Evolutionary conservation across 1,284 basidiomycete genomes (phyloP), one percentile per base, ranked within the genome.

Genomic region (Ustilago shanxiensis): DNA sequence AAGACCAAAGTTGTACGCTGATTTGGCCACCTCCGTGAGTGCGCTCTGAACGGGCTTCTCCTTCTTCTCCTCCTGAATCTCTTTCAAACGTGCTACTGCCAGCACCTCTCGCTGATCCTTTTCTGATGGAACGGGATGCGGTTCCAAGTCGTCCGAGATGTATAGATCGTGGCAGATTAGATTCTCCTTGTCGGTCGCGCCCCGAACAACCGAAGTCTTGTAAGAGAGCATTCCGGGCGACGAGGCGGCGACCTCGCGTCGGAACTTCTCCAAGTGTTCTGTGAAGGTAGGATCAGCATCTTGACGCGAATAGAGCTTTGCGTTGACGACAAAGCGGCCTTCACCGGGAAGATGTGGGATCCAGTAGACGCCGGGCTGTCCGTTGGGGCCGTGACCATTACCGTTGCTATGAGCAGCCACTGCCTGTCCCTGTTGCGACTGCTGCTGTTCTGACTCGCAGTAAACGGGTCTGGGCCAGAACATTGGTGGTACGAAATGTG

Each of bases 1-100:
- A 81, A 93, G 91, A 52, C 90, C 89, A 85, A 99, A 98, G 86
- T 91, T 95, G 87, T 98, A 99, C 18, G 81, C 81, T n/a, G 87
- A 87, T 75, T 87, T 83, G 20, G 68, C 79, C 22, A 78, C 11
- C 44, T 74, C 76, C 24, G 72, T 37, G 24, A 74, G 20, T 14
- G 72, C 76, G 50, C 53, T 70, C 62, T 68, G 65, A 63, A 74
- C 72, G 24, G 74, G 68, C 50, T 69, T 69, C 18, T 70, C 53
- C 60, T 60, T 69, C 54, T 77, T 76, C 51, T 69, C 59, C 14
- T 66, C 56, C 24, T 72, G 65, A 3, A 77, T 60, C 50, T 77
- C 70, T 20, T 66, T 67, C 56, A 71, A 61, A 41, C 68, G 65
- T 44, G 54, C 67, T 11, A 53, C 49, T 18, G 71, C 69, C 8